Conservation (phyloP, 2,329 filamentous ascomycete species). For the Plectosphaerella cucumerina region DNA sequence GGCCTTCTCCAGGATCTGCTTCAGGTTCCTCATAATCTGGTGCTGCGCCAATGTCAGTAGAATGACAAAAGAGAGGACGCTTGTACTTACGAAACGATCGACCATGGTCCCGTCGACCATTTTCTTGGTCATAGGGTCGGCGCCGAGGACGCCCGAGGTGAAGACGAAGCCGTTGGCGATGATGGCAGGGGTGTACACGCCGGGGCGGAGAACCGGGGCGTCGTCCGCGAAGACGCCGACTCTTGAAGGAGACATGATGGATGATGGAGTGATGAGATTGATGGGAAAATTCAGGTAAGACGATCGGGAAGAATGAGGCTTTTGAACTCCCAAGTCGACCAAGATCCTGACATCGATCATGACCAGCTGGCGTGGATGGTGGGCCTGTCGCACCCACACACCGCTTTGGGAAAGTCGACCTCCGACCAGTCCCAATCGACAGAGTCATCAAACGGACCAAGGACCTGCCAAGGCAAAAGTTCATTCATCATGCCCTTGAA, state of each 20-base stretch:
- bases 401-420: too few species aligned
- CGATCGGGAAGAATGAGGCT: too few species aligned
- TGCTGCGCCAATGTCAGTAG: conserved; percentile 26
- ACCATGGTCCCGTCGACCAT: conserved; percentile 48
- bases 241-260: conserved; percentile 16
- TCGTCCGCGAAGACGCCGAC: conserved; percentile 32
- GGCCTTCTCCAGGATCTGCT: conserved; percentile 63
- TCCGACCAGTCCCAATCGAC: too few species aligned
- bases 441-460: too few species aligned
- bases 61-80: neutral
- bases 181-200: conserved; percentile 52
- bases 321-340: too few species aligned
- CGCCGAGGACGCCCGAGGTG: conserved; percentile 68
- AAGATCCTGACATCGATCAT: too few species aligned
- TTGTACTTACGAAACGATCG: neutral
- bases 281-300: too few species aligned
- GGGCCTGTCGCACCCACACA: too few species aligned
- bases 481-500: too few species aligned
- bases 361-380: too few species aligned
- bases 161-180: conserved; percentile 65
- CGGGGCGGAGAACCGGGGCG: conserved; percentile 33
- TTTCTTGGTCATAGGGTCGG: conserved; percentile 52
- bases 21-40: conserved; percentile 64
- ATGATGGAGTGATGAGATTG: too few species aligned
- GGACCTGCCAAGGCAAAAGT: too few species aligned